Conservation (phyloP, 2,329 filamentous ascomycete genomes). For the Daldinia sp. region DNA sequence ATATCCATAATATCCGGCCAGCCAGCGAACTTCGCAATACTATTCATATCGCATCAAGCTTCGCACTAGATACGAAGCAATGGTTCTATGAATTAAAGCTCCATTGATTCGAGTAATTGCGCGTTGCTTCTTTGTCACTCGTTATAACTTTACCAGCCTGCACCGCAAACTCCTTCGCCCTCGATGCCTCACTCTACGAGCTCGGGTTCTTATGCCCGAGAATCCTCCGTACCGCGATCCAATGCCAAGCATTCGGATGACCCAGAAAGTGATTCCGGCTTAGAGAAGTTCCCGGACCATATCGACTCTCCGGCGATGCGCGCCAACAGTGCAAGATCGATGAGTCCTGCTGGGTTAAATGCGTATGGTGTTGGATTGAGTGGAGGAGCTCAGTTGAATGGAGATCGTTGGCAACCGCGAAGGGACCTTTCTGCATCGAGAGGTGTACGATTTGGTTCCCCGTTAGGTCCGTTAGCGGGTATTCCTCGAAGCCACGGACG, state of each 20-base stretch:
- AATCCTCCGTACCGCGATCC: slow-evolving; percentile 45
- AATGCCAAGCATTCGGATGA: slow-evolving; percentile 40
- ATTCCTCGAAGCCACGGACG: slow-evolving; percentile 48
- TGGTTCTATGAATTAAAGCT: slow-evolving; percentile 39
- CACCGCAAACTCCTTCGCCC: slow-evolving; percentile 25
- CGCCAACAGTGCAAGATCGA: slow-evolving; percentile 39
- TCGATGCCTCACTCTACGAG: slow-evolving; percentile 48
- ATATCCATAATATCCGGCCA: slow-evolving; percentile 24
- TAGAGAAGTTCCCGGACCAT: slow-evolving; percentile 49
- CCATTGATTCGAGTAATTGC: slow-evolving; percentile 34
- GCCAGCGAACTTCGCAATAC: slow-evolving; percentile 7
- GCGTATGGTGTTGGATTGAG: slow-evolving; percentile 46
- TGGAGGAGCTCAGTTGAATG: slow-evolving; percentile 42
- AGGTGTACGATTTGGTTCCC: slow-evolving; percentile 43
- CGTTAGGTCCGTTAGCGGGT: slow-evolving; percentile 41
- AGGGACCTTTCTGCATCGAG: slow-evolving; percentile 41
- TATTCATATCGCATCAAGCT: slow-evolving; percentile 19
- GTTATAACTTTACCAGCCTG: slow-evolving; percentile 37
- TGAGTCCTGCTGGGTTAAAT: slow-evolving; percentile 43
- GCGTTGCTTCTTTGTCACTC: slow-evolving; percentile 42
- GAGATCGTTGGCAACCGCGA: slow-evolving; percentile 46
- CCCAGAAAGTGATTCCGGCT: slow-evolving; percentile 39
- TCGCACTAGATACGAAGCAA: slow-evolving; percentile 32
- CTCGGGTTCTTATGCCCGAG: slow-evolving; percentile 45
- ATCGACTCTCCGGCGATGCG: slow-evolving; percentile 47